Conservation (phyloP, 2,329 filamentous ascomycete species). For the Neoscytalidium dimidiatum region DNA sequence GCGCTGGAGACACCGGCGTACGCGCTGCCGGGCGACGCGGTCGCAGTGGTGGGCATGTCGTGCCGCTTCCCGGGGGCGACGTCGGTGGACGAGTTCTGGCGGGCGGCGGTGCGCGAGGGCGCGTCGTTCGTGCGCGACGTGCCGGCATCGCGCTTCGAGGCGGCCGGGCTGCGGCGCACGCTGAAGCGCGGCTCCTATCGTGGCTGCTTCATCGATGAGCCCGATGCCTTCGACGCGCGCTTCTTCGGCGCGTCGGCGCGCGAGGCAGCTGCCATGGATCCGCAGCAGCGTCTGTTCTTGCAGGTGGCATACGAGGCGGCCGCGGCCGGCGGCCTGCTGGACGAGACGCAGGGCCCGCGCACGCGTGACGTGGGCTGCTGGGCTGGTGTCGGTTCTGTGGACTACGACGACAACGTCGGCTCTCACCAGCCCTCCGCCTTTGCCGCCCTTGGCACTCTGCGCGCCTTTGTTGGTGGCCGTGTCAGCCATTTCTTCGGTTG, state of each 20-base stretch:
- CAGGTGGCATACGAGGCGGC: conserved; percentile 12
- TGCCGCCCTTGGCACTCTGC: conserved; percentile 24
- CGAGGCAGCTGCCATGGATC: conserved; percentile 7
- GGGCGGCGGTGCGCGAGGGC: not conserved
- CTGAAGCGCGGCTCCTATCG: not conserved
- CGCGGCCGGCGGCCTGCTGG: conserved; percentile 26
- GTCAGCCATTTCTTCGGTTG: conserved; percentile 23
- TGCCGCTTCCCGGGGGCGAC: not conserved
- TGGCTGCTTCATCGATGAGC: conserved; percentile 17
- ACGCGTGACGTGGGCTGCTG: conserved; percentile 33
- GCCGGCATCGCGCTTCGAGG: not conserved
- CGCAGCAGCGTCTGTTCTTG: conserved; percentile 22
- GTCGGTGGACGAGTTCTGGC: not conserved
- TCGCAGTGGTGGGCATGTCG: not conserved
- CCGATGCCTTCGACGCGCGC: not conserved
- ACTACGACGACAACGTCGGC: conserved; percentile 37
- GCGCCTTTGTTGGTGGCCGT: conserved; percentile 21
- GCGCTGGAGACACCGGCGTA: not conserved
- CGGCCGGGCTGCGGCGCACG: not conserved
- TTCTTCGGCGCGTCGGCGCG: conserved; percentile 5
- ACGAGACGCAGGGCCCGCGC: conserved; percentile 25
- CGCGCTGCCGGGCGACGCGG: not conserved
- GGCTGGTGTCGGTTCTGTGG: conserved; percentile 32
- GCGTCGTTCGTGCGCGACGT: not conserved
- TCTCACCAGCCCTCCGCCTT: conserved; percentile 34